phyloP scores from a whole-genome alignment of 2,329 filamentous ascomycete species.

The Aspergillus versicolor region DNA sequence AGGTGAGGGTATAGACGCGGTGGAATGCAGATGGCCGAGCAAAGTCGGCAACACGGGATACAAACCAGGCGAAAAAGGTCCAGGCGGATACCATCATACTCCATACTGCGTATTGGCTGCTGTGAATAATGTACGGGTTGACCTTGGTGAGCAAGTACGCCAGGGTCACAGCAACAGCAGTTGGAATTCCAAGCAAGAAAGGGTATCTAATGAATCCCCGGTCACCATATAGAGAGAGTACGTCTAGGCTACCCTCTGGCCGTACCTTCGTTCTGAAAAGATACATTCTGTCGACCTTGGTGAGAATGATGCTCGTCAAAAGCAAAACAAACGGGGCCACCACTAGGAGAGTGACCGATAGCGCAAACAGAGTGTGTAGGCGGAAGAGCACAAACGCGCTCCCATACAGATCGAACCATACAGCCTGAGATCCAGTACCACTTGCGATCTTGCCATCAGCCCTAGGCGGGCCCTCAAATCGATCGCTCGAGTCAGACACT shows the following conservation, averaged over 20 bases:
- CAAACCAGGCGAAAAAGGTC: constrained; percentile 78
- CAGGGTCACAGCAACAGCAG: constrained; percentile 67
- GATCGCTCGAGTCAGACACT: constrained; percentile 64
- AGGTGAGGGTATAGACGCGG: constrained; percentile 75
- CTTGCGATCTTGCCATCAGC: constrained; percentile 64
- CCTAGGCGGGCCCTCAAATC: constrained; percentile 61
- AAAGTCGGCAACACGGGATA: constrained; percentile 74
- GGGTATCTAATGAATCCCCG: constrained; percentile 84
- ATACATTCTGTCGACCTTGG: constrained; percentile 79
- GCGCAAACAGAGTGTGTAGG: constrained; percentile 80
- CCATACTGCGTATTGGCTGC: constrained; percentile 84
- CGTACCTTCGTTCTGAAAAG: constrained; percentile 70
- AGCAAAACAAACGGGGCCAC: constrained; percentile 73
- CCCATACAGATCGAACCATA: constrained; percentile 95
- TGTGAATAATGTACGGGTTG: constrained; percentile 90
- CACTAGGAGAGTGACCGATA: constrained; percentile 80
- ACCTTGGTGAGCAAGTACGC: constrained; percentile 76
- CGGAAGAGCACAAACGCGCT: constrained; percentile 73
- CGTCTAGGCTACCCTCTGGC: constrained; percentile 60
- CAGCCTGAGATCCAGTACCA: constrained; percentile 66
- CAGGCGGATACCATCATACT: constrained; percentile 81
- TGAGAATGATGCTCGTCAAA: constrained; percentile 66
- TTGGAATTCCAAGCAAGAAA: constrained; percentile 67
- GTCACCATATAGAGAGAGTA: constrained; percentile 69
- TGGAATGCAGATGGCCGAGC: constrained; percentile 84